phyloP scores from a whole-genome alignment of 2,329 filamentous ascomycete genomes.

The Aplosporella prunicola region DNA sequence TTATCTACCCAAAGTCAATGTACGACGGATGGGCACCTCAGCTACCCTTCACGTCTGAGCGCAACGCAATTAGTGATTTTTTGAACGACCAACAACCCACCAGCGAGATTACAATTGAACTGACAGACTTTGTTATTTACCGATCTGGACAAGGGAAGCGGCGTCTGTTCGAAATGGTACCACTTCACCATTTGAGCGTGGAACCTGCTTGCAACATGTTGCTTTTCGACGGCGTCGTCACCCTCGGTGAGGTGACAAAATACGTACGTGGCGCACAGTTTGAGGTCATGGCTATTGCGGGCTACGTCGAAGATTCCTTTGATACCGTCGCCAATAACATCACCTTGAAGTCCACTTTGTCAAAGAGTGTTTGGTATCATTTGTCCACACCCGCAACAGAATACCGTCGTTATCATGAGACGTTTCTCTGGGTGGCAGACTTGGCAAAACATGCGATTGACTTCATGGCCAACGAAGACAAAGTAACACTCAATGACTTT shows the following conservation, averaged over 20 bases:
- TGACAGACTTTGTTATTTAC: too few species aligned
- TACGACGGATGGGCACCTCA: conserved; percentile 1
- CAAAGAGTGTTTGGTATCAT: conserved; percentile 51
- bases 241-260: conserved; percentile 29
- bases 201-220: conserved; percentile 15
- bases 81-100: too few species aligned
- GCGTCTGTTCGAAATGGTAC: conserved; percentile 13
- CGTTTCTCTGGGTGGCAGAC: conserved; percentile 62
- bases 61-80: neutral
- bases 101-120: neutral
- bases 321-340: conserved; percentile 44
- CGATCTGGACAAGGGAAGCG: too few species aligned
- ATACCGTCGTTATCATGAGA: conserved; percentile 52
- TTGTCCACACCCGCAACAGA: conserved; percentile 47
- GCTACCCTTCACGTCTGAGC: neutral
- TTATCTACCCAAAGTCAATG: neutral
- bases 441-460: conserved; percentile 65
- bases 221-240: conserved; percentile 32
- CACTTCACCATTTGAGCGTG: conserved; percentile 17
- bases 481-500: conserved; percentile 50
- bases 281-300: conserved; percentile 51
- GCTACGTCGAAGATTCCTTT: conserved; percentile 47
- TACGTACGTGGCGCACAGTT: conserved; percentile 53
- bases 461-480: conserved; percentile 39
- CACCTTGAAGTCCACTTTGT: conserved; percentile 51